A percentile compares a stretch with the other conserved stretches of the same genome.
Conservation (phyloP, 1,284 basidiomycete species). For the Cryptococcus jaspeensis region DNA sequence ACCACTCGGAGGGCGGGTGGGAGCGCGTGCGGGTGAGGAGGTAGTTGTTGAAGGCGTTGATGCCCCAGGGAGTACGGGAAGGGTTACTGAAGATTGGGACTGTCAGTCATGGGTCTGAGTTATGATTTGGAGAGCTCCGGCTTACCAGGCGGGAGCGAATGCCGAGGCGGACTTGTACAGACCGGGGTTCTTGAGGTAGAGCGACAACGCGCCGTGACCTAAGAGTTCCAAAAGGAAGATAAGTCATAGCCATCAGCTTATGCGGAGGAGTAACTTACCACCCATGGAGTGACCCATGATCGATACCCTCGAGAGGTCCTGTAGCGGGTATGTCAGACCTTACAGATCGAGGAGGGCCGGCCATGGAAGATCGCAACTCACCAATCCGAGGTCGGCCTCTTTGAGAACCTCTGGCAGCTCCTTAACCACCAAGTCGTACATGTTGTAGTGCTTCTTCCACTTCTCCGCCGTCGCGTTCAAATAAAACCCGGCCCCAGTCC, state of each 20-base stretch:
- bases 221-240: background rate
- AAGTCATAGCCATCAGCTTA: too few relatives aligned
- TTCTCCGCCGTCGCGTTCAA: conserved; percentile 78
- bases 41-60: conserved; percentile 90
- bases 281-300: conserved; percentile 92
- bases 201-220: conserved; percentile 85
- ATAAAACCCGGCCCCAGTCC: conserved; percentile 92
- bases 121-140: too few relatives aligned
- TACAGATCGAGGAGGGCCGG: background rate
- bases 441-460: conserved; percentile 84
- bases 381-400: conserved; percentile 62
- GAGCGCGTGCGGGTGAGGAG: conserved; percentile 51
- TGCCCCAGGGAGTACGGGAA: conserved; percentile 81
- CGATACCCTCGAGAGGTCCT: conserved; percentile 54
- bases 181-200: conserved; percentile 74
- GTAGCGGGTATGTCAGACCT: background rate
- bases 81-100: conserved; percentile 64
- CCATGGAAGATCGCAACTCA: conserved; percentile 19
- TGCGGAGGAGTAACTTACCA: too few relatives aligned
- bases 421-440: conserved; percentile 76
- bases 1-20: conserved; percentile 54
- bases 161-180: conserved; percentile 86
- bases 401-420: conserved; percentile 79
- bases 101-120: background rate
- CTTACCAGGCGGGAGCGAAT: conserved; percentile 76